Evolutionary conservation across 225 moss, liverwort and hornwort species (phyloP).

Genomic region (Lunularia cruciata): DNA sequence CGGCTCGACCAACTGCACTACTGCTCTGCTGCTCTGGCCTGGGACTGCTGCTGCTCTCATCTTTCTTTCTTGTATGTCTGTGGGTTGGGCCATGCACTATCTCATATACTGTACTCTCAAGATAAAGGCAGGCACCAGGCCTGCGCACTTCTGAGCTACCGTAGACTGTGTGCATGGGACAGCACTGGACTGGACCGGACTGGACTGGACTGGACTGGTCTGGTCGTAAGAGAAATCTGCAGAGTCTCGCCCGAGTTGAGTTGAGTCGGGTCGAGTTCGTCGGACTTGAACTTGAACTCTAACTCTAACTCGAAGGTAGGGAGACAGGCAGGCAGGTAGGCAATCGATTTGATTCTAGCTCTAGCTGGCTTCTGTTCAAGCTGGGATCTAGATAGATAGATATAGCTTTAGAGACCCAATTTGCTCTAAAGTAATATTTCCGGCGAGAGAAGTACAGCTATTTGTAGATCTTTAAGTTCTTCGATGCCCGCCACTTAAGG

Average conservation of each 20-base stretch:
- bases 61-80: slow-evolving; percentile 4
- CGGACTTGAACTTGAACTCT: not conserved
- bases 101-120: not conserved
- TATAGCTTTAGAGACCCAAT: not conserved
- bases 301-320: not conserved
- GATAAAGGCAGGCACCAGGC: not conserved
- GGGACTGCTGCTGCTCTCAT: not conserved
- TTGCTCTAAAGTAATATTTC: not conserved
- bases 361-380: slow-evolving; percentile 5
- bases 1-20: not conserved
- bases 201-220: not conserved
- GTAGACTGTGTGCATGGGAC: not conserved
- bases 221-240: slow-evolving; percentile 2
- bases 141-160: not conserved
- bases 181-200: not conserved
- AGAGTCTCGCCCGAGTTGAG: too few relatives aligned
- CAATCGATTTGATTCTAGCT: slow-evolving; percentile 7
- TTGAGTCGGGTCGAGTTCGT: not conserved
- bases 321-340: not conserved
- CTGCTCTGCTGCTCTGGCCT: not conserved
- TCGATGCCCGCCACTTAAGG: not conserved
- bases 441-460: not conserved
- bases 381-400: too few relatives aligned
- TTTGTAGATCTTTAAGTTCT: slow-evolving; percentile 1
- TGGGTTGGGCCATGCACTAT: slow-evolving; percentile 10